A percentile compares a stretch with the other conserved stretches of the same genome.
These are phyloP conservation scores for Hypoxylon cercidicola DNA, from an alignment of 495 filamentous ascomycete genomes.

Conservation along the genomic window DNA sequence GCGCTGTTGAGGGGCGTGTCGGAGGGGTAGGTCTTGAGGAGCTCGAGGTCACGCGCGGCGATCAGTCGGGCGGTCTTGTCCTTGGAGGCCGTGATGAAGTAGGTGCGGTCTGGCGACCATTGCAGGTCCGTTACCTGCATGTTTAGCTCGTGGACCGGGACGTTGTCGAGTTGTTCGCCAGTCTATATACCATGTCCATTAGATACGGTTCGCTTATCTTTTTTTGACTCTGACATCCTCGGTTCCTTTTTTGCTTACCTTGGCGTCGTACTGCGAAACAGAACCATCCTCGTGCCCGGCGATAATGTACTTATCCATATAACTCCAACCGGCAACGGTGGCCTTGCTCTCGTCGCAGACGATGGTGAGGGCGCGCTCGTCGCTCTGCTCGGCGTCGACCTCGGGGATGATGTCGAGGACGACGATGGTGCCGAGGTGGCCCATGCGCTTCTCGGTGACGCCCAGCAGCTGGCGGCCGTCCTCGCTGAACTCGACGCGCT, in stretches of 20 bases:
- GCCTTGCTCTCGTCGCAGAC: constrained; percentile 94
- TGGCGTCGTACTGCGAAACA: constrained; percentile 93
- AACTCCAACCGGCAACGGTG: constrained; percentile 96
- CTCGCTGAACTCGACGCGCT: constrained; percentile 94
- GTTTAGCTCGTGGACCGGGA: constrained; percentile 84
- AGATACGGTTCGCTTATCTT: no score
- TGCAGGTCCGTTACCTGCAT: constrained; percentile 91
- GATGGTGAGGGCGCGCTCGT: constrained; percentile 83
- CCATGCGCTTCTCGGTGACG: constrained; percentile 98
- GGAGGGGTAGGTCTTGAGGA: constrained; percentile 88
- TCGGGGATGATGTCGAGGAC: constrained; percentile 87
- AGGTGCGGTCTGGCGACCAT: constrained; percentile 91
- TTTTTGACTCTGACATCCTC: constrained; percentile 17
- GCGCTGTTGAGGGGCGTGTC: constrained; percentile 98
- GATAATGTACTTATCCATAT: constrained; percentile 90
- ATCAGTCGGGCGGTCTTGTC: constrained; percentile 94
- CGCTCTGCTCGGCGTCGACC: constrained; percentile 80
- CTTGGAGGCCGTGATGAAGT: constrained; percentile 97
- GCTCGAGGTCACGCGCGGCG: constrained; percentile 82
- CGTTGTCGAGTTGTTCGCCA: constrained; percentile 82
- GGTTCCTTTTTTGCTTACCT: constrained; percentile 62
- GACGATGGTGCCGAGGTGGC: constrained; percentile 89
- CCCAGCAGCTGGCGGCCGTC: constrained; percentile 89
- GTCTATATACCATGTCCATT: constrained; percentile 61
- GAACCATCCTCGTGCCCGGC: constrained; percentile 96